Evolutionary conservation across 495 filamentous ascomycete species (phyloP).

Genomic region (Aspergillus steynii): DNA sequence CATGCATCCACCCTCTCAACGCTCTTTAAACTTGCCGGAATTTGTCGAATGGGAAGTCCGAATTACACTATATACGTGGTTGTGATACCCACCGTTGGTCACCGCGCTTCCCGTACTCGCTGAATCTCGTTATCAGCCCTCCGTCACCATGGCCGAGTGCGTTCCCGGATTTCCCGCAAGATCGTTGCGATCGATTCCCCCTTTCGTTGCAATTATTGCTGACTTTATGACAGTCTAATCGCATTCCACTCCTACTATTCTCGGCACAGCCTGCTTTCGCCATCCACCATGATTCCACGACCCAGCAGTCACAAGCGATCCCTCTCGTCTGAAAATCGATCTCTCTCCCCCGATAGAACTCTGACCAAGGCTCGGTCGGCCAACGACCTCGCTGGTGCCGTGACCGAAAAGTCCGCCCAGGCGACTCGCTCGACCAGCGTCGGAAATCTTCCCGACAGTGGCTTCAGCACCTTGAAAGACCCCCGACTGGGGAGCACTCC

Average conservation of each 20-base stretch:
- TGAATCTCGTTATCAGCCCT: conserved; percentile 22
- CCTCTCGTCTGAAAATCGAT: conserved; percentile 42
- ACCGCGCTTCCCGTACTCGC: conserved; percentile 14
- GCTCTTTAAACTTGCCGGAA: conserved; percentile 10
- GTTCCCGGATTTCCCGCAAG: conserved; percentile 16
- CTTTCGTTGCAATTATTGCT: conserved; percentile 6
- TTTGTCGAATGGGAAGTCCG: conserved; percentile 16
- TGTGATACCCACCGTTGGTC: conserved; percentile 15
- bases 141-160: conserved; percentile 48
- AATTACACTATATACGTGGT: conserved; percentile 15
- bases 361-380: conserved; percentile 48
- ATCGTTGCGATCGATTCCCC: not conserved
- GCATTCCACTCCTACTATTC: conserved; percentile 46
- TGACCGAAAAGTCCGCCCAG: conserved; percentile 23
- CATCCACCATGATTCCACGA: conserved; percentile 47
- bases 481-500: conserved; percentile 40
- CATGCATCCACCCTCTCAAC: conserved; percentile 8
- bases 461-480: conserved; percentile 54
- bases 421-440: conserved; percentile 28
- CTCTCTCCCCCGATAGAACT: conserved; percentile 40
- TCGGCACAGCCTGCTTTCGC: conserved; percentile 38
- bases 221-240: conserved; percentile 36
- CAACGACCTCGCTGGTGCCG: conserved; percentile 38
- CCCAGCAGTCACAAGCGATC: conserved; percentile 43
- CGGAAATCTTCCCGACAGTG: conserved; percentile 35